phyloP scores from a whole-genome alignment of 805 yeast species.

The Saturnispora diversa region DNA sequence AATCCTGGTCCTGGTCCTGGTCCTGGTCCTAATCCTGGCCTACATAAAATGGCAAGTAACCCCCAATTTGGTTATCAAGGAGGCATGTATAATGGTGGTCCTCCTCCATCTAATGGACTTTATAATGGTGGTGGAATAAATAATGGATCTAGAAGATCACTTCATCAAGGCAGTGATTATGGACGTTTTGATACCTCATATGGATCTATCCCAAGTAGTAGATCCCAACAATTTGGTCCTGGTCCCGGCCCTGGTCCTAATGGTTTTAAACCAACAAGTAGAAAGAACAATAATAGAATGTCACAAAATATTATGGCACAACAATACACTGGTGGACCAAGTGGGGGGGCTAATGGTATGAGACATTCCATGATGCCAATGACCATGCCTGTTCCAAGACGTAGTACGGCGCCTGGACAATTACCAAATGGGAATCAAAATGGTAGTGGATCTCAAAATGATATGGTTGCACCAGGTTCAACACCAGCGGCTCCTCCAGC shows the following conservation, averaged over 20 bases:
- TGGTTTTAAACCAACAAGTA: constrained; percentile 35
- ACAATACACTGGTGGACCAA: constrained; percentile 15
- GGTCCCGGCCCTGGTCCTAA: constrained; percentile 2
- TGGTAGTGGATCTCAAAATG: neutral
- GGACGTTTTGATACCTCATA: constrained; percentile 14
- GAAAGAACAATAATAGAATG: constrained; percentile 35
- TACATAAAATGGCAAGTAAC: constrained; percentile 1
- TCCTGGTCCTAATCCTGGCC: constrained; percentile 20
- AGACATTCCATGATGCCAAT: constrained; percentile 28
- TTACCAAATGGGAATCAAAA: neutral
- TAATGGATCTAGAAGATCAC: constrained; percentile 8
- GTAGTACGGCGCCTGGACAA: neutral
- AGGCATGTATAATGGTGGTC: neutral
- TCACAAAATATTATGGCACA: constrained; percentile 30
- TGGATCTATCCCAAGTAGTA: constrained; percentile 9
- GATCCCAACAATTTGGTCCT: neutral
- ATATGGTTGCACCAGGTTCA: constrained; percentile 3
- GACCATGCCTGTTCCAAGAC: neutral
- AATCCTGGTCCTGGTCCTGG: constrained; percentile 24
- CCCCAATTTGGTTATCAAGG: constrained; percentile 2
- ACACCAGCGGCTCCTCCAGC: constrained; percentile 5
- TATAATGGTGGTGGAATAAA: neutral
- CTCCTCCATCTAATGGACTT: constrained; percentile 3
- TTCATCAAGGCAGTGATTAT: constrained; percentile 3
- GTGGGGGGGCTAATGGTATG: constrained; percentile 23